Conservation (phyloP, 306 rosid species). For the cucumber (Cucumis sativus) region DNA sequence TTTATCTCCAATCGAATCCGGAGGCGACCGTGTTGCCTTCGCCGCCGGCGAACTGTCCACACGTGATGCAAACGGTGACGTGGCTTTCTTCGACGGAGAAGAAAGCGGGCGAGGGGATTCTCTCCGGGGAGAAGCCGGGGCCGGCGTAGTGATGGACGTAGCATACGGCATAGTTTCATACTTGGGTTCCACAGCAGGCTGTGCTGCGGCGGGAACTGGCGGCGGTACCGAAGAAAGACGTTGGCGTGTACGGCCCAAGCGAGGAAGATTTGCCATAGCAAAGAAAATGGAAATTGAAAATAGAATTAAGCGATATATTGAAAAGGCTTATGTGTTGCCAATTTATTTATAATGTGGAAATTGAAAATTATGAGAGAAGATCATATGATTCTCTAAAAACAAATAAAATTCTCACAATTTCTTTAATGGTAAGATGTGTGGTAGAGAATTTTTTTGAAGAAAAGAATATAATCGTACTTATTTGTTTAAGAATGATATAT, state of each 20-base stretch:
- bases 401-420: background rate
- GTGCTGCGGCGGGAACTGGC: slow-evolving; percentile 2
- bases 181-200: background rate
- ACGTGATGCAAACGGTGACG: slow-evolving; percentile 6
- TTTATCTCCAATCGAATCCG: background rate
- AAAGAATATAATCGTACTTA: background rate
- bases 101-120: background rate
- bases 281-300: background rate
- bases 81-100: background rate
- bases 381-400: background rate
- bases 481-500: no score
- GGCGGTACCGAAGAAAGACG: slow-evolving; percentile 28
- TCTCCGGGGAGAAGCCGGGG: background rate
- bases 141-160: background rate
- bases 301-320: background rate
- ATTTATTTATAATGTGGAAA: background rate
- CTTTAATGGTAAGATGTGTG: background rate
- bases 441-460: background rate
- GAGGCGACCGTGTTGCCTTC: background rate
- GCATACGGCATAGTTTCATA: background rate
- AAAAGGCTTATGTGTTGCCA: background rate
- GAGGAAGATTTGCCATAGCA: slow-evolving; percentile 40
- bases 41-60: slow-evolving; percentile 24
- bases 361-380: background rate
- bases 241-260: slow-evolving; percentile 37